Evolutionary conservation across 1,139 yeast genomes (phyloP), one percentile per base, ranked within the genome.

Genomic region (Geotrichum siamense): DNA sequence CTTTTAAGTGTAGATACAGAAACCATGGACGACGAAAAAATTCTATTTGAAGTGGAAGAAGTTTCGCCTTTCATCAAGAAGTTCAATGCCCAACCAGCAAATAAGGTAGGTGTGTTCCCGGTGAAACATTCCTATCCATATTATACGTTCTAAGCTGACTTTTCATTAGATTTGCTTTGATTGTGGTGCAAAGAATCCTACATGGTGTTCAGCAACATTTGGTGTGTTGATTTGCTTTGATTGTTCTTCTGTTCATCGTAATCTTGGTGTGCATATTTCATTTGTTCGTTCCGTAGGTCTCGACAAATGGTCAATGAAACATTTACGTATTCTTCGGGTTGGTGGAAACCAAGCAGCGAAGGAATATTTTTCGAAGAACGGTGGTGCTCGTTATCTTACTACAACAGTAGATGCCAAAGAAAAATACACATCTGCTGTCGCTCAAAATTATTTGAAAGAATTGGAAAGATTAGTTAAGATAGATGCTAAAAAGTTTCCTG

Each of bases 141-240:
- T 25, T 12, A 10, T 10, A 10, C 28, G 12, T 25, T 12, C 9
- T n/a, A n/a, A n/a, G n/a, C n/a, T n/a, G n/a, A n/a, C n/a, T n/a
- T n/a, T 22, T 26, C 21, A 22, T 17, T 39, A 84, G 68, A 80
- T 76, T 61, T 91, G 99, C 67, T 82, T 86, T 62, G 99, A 91
- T 65, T 93, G 98, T 65, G 75, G 74, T 32, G 94, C 96, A 3
- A 94, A 94, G 50, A 89, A 89, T 62, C 98, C 99, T 6, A 96
- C 93, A 59, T 91, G 99, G 99, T 96, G 98, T 3, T 85, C 96
- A 9, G 96, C 97, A 38, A 91, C 93, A 61, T 89, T 87, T 65
- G 99, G 98, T 45, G 82, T 89, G 50, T 87, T 87, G 63, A 87
- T 91, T 60, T 93, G 99, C 67, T 75, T 91, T 50, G 98, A 91